Evolutionary conservation across 192 early-diverging fungal species (phyloP).

Genomic region (Backusella parvicylindrica): DNA sequence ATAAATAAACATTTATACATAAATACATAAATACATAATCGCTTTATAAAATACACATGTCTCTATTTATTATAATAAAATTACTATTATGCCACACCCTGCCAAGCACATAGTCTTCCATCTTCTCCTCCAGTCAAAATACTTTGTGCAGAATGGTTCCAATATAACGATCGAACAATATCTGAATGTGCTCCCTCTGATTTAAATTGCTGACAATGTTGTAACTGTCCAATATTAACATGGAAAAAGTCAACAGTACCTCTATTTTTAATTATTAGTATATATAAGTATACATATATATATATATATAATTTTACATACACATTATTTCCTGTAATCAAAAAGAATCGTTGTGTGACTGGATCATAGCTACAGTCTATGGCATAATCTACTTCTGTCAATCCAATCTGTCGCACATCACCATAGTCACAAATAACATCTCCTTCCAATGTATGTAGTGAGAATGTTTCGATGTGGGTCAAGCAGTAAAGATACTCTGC

Average conservation of each 20-base stretch:
- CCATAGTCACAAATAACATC: constrained; percentile 71
- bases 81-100: neutral
- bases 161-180: constrained; percentile 76
- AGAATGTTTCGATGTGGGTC: constrained; percentile 90
- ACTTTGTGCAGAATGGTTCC: constrained; percentile 58
- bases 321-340: constrained; percentile 76
- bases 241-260: constrained; percentile 79
- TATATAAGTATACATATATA: neutral
- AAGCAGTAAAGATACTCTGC: constrained; percentile 86
- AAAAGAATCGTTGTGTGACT: constrained; percentile 64
- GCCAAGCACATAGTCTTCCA: constrained; percentile 70
- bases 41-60: too few species aligned
- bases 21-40: too few species aligned
- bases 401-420: constrained; percentile 65
- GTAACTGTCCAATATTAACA: constrained; percentile 70
- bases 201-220: constrained; percentile 73
- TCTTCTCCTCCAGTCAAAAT: constrained; percentile 82
- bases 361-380: constrained; percentile 80
- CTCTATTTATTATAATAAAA: neutral
- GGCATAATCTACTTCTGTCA: constrained; percentile 71
- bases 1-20: neutral
- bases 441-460: constrained; percentile 68
- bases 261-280: constrained; percentile 29
- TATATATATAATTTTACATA: constrained; percentile 22
- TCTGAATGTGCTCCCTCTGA: constrained; percentile 70